Evolutionary conservation across 108 stramenopile species (phyloP).

Genomic region (Skeletonema grethae): DNA sequence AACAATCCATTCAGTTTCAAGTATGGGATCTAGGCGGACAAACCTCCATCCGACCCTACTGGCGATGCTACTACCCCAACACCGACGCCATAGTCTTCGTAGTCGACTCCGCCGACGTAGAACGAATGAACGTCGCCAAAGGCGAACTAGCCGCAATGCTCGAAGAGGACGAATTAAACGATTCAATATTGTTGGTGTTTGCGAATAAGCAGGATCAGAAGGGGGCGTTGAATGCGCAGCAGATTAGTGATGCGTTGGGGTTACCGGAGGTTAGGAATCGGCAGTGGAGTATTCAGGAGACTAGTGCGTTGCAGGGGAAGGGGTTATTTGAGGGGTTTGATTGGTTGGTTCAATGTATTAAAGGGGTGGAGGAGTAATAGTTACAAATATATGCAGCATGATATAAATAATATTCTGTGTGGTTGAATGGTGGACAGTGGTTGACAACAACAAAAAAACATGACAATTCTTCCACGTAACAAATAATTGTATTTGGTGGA

Average conservation of each 20-base stretch:
- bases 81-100: conserved; percentile 99
- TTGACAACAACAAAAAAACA: background rate
- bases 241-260: conserved; percentile 96
- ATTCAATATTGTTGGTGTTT: conserved; percentile 97
- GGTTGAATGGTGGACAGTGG: too few species aligned
- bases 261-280: conserved; percentile 95
- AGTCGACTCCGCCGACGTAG: conserved; percentile 96
- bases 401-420: too few species aligned
- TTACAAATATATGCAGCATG: background rate
- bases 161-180: conserved; percentile 97
- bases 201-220: conserved; percentile 99
- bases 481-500: background rate
- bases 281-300: conserved; percentile 99
- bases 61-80: conserved; percentile 99
- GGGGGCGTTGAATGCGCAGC: conserved; percentile 96
- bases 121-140: conserved; percentile 93
- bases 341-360: conserved; percentile 97
- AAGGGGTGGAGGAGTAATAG: conserved; percentile 76
- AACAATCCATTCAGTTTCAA: conserved; percentile 81
- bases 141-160: conserved; percentile 98
- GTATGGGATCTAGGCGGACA: conserved; percentile 99
- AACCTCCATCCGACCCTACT: conserved; percentile 99
- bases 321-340: conserved; percentile 99
- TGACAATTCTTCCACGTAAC: background rate
- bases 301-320: conserved; percentile 97